Conservation (phyloP, 176 grass and related monocot genomes). For the Microstegium vimineum region DNA sequence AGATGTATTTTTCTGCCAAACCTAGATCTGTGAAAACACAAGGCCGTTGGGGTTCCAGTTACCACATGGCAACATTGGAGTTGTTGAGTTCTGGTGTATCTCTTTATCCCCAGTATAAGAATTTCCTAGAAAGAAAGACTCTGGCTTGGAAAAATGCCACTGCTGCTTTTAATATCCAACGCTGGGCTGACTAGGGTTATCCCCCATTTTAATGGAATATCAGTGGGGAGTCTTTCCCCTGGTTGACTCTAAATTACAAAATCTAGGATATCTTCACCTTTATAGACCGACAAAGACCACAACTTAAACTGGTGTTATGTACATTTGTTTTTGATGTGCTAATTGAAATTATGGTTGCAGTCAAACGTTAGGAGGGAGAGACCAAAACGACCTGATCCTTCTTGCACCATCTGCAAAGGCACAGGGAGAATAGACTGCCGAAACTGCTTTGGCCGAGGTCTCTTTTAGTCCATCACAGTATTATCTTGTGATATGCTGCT, state of each 20-base stretch:
- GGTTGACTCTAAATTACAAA: background rate
- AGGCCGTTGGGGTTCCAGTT: background rate
- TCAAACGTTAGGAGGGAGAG: constrained; percentile 69
- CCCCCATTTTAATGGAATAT: background rate
- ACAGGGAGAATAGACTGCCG: constrained; percentile 56
- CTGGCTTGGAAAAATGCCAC: background rate
- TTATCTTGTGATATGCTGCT: background rate
- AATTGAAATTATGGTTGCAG: constrained; percentile 34
- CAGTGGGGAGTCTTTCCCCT: background rate
- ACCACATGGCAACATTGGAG: background rate
- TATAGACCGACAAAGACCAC: background rate
- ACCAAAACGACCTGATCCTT: constrained; percentile 45
- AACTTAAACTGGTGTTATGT: background rate
- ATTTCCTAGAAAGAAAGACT: background rate
- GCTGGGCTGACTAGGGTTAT: background rate
- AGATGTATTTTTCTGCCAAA: background rate
- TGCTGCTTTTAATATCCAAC: background rate
- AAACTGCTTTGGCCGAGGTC: constrained; percentile 60
- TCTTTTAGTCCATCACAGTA: background rate
- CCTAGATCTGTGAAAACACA: background rate
- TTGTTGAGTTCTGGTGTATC: background rate
- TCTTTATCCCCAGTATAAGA: background rate
- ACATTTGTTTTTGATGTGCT: background rate
- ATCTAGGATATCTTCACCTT: background rate
- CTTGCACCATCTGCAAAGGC: constrained; percentile 60